These are phyloP conservation scores for Podospora comata DNA, from an alignment of 495 filamentous ascomycete species.

Conservation along the genomic window DNA sequence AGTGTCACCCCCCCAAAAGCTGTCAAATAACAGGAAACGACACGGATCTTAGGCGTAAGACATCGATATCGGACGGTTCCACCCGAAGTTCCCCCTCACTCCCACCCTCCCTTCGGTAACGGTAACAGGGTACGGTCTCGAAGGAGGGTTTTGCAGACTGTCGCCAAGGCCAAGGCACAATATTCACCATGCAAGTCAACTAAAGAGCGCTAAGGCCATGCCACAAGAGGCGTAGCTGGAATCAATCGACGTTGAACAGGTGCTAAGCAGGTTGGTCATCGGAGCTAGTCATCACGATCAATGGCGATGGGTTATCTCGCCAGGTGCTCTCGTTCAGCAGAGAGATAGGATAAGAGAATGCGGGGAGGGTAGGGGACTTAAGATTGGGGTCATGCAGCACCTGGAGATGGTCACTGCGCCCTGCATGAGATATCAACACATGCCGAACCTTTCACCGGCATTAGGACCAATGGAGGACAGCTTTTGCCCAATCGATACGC, in stretches of 20 bases:
- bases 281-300: background rate
- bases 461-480: background rate
- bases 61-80: background rate
- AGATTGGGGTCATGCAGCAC: background rate
- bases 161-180: background rate
- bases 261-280: background rate
- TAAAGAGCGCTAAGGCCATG: background rate
- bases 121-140: background rate
- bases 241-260: background rate
- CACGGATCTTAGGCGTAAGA: background rate
- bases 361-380: background rate
- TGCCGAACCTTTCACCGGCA: background rate
- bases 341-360: slow-evolving; percentile 2
- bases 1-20: background rate
- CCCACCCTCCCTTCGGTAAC: background rate
- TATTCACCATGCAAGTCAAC: background rate
- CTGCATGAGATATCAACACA: background rate
- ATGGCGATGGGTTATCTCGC: background rate
- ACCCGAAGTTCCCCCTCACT: background rate
- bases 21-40: background rate
- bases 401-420: background rate
- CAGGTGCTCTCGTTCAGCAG: background rate
- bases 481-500: background rate
- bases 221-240: background rate
- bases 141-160: background rate